Conservation (phyloP, 2,329 filamentous ascomycete species). For the Lachnellula arida region DNA sequence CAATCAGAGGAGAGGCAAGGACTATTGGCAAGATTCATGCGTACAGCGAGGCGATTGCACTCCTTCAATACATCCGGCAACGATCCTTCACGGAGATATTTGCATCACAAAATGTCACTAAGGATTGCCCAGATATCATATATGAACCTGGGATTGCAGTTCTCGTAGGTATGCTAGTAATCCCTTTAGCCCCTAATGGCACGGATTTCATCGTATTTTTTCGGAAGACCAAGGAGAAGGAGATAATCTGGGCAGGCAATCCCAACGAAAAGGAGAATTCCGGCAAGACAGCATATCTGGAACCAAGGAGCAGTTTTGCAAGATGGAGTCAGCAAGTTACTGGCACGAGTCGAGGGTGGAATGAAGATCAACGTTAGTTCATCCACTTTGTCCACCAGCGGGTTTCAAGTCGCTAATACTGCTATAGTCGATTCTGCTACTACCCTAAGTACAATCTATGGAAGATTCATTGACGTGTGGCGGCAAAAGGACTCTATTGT, state of each 20-base stretch:
- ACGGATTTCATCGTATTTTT: conserved; percentile 24
- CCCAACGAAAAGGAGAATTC: conserved; percentile 18
- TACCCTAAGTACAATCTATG: conserved; percentile 19
- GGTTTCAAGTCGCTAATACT: not conserved
- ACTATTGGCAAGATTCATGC: conserved; percentile 20
- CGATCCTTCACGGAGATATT: conserved; percentile 11
- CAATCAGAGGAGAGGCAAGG: conserved; percentile 20
- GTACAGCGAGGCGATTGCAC: conserved; percentile 20
- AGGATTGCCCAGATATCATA: conserved; percentile 16
- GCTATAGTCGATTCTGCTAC: conserved; percentile 19
- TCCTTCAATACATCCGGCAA: conserved; percentile 20
- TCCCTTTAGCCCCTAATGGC: conserved; percentile 16
- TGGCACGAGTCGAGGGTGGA: conserved; percentile 21
- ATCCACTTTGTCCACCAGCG: not conserved
- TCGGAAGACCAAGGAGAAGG: conserved; percentile 17
- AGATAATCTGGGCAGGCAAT: conserved; percentile 23
- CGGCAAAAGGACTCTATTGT: conserved; percentile 20
- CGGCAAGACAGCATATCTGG: conserved; percentile 12
- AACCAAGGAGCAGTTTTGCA: conserved; percentile 19
- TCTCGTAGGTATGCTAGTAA: conserved; percentile 19
- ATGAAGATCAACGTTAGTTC: conserved; percentile 18
- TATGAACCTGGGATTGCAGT: conserved; percentile 3
- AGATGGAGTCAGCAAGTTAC: conserved; percentile 21
- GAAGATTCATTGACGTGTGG: conserved; percentile 23
- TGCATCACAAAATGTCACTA: conserved; percentile 14